Conservation (phyloP, 2,329 filamentous ascomycete species). For the Monosporascus ibericus region DNA sequence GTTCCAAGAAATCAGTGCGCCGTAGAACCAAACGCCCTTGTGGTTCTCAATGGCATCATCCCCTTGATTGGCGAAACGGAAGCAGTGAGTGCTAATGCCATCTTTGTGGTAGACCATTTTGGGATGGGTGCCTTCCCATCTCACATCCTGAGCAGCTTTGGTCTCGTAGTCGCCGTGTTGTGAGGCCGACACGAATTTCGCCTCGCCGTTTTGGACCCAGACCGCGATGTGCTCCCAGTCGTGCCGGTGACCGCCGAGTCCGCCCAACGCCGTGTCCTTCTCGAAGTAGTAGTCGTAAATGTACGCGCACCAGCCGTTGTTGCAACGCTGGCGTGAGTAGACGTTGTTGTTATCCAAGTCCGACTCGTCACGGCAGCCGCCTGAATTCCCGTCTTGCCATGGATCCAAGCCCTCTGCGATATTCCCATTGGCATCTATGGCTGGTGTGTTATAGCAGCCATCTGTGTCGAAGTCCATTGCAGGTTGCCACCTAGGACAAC, state of each 20-base stretch:
- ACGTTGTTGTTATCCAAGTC: conserved; percentile 34
- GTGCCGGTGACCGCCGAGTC: conserved; percentile 30
- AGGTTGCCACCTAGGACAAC: conserved; percentile 16
- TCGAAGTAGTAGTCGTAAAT: conserved; percentile 42
- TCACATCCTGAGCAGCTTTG: conserved; percentile 18
- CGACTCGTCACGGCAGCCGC: conserved; percentile 26
- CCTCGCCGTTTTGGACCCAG: conserved; percentile 18
- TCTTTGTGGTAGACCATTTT: conserved; percentile 28
- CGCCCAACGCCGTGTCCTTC: conserved; percentile 31
- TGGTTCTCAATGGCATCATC: conserved; percentile 26
- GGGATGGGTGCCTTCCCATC: conserved; percentile 23
- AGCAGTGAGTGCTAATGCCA: conserved; percentile 20
- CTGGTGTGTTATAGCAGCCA: conserved; percentile 34
- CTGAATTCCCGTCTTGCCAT: conserved; percentile 19
- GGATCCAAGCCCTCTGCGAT: conserved; percentile 25
- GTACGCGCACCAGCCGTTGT: conserved; percentile 37
- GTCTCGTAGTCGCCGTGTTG: conserved; percentile 23
- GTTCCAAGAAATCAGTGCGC: conserved; percentile 21
- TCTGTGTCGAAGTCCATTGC: conserved; percentile 30
- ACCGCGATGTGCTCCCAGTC: conserved; percentile 30
- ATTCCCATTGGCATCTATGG: conserved; percentile 28
- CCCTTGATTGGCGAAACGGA: conserved; percentile 21
- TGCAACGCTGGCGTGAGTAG: conserved; percentile 36
- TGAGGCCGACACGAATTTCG: conserved; percentile 21
- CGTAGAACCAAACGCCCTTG: conserved; percentile 23